Evolutionary conservation across 2,329 filamentous ascomycete genomes (phyloP).

Genomic region (Elsinoe fawcettii): DNA sequence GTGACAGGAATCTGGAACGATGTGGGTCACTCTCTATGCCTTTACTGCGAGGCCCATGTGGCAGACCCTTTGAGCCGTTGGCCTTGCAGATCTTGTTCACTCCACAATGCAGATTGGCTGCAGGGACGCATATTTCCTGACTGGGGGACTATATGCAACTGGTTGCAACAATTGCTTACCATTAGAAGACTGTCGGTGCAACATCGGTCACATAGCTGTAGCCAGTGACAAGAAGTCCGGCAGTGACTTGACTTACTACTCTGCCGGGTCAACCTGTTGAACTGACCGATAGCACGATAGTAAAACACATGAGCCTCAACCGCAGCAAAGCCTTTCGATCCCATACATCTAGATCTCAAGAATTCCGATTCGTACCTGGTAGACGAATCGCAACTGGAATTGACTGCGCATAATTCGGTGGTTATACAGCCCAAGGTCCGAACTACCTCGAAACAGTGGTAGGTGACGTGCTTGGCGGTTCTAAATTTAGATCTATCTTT

Average conservation of each 20-base stretch:
- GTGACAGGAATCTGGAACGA: background rate
- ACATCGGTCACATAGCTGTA: no score
- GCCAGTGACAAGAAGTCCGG: no score
- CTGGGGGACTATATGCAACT: background rate
- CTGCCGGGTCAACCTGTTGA: background rate
- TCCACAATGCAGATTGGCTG: background rate
- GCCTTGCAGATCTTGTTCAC: background rate
- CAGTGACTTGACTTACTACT: background rate
- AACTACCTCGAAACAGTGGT: background rate
- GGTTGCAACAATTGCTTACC: background rate
- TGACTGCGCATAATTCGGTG: background rate
- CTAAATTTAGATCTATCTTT: slow-evolving; percentile 11
- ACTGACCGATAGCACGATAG: background rate
- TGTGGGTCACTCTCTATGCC: background rate
- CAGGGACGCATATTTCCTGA: background rate
- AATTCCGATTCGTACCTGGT: background rate
- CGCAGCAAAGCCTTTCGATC: background rate
- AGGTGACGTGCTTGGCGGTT: slow-evolving; percentile 5
- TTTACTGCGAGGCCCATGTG: background rate
- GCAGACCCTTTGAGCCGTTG: background rate
- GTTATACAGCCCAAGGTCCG: background rate
- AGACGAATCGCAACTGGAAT: background rate
- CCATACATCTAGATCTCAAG: background rate
- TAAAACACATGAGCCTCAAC: background rate
- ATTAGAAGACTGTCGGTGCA: background rate